Evolutionary conservation across 148 eudicot species (phyloP).

Genomic region (Nyssa sinensis): DNA sequence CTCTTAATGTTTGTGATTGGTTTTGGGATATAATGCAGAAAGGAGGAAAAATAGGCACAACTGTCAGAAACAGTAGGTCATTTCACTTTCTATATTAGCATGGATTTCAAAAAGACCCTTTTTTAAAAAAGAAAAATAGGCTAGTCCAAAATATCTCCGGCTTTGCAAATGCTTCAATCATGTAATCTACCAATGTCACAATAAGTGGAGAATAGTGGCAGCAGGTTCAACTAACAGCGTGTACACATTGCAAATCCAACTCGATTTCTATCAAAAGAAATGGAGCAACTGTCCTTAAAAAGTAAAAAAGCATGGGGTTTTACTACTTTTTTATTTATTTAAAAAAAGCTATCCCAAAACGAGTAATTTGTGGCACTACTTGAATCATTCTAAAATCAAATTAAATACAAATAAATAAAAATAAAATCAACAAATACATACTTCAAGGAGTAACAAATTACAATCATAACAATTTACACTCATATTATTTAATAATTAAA

Average conservation of each 20-base stretch:
- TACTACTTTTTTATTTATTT: too few species aligned
- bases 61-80: not conserved
- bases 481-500: too few species aligned
- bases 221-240: too few species aligned
- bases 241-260: too few species aligned
- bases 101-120: not conserved
- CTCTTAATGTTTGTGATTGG: too few species aligned
- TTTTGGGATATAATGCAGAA: not conserved
- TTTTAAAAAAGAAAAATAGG: too few species aligned
- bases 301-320: too few species aligned
- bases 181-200: not conserved
- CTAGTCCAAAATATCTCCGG: not conserved
- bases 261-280: not conserved
- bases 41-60: not conserved
- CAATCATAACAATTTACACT: not conserved
- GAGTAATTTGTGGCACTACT: not conserved
- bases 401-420: not conserved
- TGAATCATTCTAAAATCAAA: not conserved
- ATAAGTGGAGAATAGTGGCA: too few species aligned
- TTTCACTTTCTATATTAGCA: not conserved
- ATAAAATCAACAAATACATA: constrained; percentile 26
- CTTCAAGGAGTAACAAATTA: constrained; percentile 22
- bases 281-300: too few species aligned
- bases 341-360: not conserved
- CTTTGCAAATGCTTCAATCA: not conserved